A percentile compares a stretch with the other conserved stretches of the same genome.
phyloP scores from a whole-genome alignment of 2,329 filamentous ascomycete species.

The Paracamarosporium sp. region DNA sequence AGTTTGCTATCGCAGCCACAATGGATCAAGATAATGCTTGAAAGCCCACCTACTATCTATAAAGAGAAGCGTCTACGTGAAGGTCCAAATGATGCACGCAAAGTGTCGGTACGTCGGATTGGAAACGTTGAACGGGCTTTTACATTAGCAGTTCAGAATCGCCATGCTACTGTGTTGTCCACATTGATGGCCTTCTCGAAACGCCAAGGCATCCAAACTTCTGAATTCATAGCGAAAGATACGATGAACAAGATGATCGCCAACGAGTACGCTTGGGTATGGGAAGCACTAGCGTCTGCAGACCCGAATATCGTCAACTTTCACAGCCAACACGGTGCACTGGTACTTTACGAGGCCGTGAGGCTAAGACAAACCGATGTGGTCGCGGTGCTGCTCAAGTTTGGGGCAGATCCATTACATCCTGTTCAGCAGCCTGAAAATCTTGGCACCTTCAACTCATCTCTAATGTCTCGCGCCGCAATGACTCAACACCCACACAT shows the following conservation, averaged over 20 bases:
- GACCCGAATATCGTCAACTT: constrained; percentile 18
- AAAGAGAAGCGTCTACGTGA: constrained; percentile 6
- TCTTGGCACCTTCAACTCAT: constrained; percentile 11
- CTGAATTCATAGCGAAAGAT: constrained; percentile 9
- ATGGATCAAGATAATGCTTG: constrained; percentile 15
- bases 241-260: constrained; percentile 11
- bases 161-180: constrained; percentile 17
- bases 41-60: constrained; percentile 12
- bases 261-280: constrained; percentile 16
- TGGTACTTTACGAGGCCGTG: constrained; percentile 19
- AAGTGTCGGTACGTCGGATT: constrained; percentile 9
- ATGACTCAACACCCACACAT: constrained; percentile 11
- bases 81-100: constrained; percentile 10
- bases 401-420: constrained; percentile 21
- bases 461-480: constrained; percentile 18
- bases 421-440: constrained; percentile 9
- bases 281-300: constrained; percentile 17
- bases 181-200: constrained; percentile 18
- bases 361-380: constrained; percentile 12
- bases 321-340: constrained; percentile 10
- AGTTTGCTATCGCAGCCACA: constrained; percentile 20
- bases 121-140: constrained; percentile 15
- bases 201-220: constrained; percentile 9
- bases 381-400: constrained; percentile 16
- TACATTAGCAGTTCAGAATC: constrained; percentile 15